These are phyloP conservation scores for Candida pseudoviswanathii DNA, from an alignment of 1,139 yeast genomes.

Conservation along the genomic window DNA sequence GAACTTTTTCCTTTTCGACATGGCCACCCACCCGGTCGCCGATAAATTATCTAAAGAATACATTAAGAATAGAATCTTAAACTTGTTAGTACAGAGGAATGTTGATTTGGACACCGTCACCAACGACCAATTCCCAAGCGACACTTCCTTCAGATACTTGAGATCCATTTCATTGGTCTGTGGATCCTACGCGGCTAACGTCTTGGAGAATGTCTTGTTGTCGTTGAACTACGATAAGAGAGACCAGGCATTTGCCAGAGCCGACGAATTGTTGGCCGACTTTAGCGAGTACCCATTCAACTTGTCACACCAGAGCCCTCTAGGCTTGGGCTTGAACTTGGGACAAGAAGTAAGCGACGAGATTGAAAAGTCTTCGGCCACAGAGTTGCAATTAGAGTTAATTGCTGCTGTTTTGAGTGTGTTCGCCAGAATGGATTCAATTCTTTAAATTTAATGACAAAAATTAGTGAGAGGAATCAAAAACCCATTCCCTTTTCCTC, in stretches of 20 bases:
- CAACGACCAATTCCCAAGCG: constrained; percentile 67
- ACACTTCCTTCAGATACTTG: constrained; percentile 67
- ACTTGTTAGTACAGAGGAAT: constrained; percentile 71
- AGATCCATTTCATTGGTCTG: constrained; percentile 83
- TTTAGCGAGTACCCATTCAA: constrained; percentile 87
- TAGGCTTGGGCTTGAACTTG: constrained; percentile 79
- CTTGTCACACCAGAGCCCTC: constrained; percentile 52
- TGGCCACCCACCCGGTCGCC: constrained; percentile 98
- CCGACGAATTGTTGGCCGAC: constrained; percentile 84
- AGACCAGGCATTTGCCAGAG: constrained; percentile 90
- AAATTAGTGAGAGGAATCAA: no score
- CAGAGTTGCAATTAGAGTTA: constrained; percentile 78
- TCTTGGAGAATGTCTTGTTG: constrained; percentile 84
- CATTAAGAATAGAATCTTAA: constrained; percentile 71
- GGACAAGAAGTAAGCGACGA: constrained; percentile 69
- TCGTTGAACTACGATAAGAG: constrained; percentile 83
- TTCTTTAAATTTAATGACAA: constrained; percentile 26
- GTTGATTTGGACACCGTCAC: constrained; percentile 51
- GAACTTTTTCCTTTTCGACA: constrained; percentile 90
- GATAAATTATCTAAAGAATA: constrained; percentile 82
- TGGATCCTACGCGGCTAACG: constrained; percentile 95
- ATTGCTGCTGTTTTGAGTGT: constrained; percentile 83
- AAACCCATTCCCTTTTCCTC: no score
- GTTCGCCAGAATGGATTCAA: constrained; percentile 61
- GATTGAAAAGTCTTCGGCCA: constrained; percentile 55